phyloP scores from a whole-genome alignment of 1,284 basidiomycete species.

The Cutaneotrichosporon sp. region DNA sequence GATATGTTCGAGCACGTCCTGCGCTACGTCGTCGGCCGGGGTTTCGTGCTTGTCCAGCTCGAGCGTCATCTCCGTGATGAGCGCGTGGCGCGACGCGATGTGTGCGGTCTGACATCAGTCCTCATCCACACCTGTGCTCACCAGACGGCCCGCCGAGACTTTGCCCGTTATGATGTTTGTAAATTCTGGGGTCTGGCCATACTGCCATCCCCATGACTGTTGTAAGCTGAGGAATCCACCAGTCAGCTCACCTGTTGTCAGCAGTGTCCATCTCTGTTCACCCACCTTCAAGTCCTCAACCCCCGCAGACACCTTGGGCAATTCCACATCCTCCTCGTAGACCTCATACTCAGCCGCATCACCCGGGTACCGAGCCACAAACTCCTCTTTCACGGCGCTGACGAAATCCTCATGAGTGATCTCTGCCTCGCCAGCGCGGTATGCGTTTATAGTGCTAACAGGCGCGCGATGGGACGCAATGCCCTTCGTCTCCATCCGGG shows the following conservation, averaged over 20 bases:
- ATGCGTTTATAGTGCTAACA: constrained; percentile 72
- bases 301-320: constrained; percentile 59
- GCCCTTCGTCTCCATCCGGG: constrained; percentile 73
- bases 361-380: constrained; percentile 59
- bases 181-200: constrained; percentile 92
- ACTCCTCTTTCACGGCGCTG: constrained; percentile 65
- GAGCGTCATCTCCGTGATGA: constrained; percentile 46
- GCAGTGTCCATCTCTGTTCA: neutral
- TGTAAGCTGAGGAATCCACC: constrained; percentile 5
- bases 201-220: constrained; percentile 89
- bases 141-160: constrained; percentile 31
- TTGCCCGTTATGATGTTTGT: constrained; percentile 47
- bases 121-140: constrained; percentile 43
- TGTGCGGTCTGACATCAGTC: constrained; percentile 38
- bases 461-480: constrained; percentile 84
- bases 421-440: constrained; percentile 43
- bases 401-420: constrained; percentile 67
- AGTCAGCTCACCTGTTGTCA: too few species aligned
- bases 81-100: constrained; percentile 50
- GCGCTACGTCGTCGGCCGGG: constrained; percentile 18
- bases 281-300: constrained; percentile 56
- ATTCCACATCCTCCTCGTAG: constrained; percentile 51
- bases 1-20: constrained; percentile 33
- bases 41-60: constrained; percentile 17
- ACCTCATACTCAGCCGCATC: constrained; percentile 53